Conservation (phyloP, 495 filamentous ascomycete species). For the Penicillium crystallinum region DNA sequence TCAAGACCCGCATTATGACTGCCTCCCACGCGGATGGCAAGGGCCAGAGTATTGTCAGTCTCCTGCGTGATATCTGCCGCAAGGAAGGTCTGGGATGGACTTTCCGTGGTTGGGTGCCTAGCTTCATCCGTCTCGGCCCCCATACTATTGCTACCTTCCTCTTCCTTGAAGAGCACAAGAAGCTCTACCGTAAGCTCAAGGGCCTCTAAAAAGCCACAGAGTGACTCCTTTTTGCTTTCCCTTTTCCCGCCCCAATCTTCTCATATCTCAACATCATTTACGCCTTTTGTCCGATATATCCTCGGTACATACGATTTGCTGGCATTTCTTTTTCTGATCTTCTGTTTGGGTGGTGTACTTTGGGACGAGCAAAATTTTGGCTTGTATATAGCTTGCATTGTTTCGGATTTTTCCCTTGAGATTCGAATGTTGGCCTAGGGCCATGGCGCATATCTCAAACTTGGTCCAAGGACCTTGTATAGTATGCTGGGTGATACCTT, state of each 20-base stretch:
- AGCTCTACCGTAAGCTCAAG: constrained; percentile 46
- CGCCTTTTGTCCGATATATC: constrained; percentile 42
- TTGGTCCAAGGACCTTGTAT: constrained; percentile 1
- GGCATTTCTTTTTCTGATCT: constrained; percentile 7
- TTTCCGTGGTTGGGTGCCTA: constrained; percentile 97
- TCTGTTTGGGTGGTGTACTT: constrained; percentile 16
- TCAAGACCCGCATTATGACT: constrained; percentile 95
- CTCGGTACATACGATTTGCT: constrained; percentile 14
- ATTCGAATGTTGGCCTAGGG: neutral
- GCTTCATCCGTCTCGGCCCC: constrained; percentile 84
- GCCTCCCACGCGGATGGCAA: constrained; percentile 48
- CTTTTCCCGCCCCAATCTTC: constrained; percentile 5
- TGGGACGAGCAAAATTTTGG: constrained; percentile 16
- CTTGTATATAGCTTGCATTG: constrained; percentile 27
- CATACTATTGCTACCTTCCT: constrained; percentile 95
- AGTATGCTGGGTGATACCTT: constrained; percentile 11
- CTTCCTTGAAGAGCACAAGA: constrained; percentile 79
- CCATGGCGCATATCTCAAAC: neutral
- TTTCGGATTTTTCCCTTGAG: constrained; percentile 9
- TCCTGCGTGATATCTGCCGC: constrained; percentile 64
- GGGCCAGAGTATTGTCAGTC: constrained; percentile 51
- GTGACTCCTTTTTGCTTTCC: constrained; percentile 19
- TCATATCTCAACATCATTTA: constrained; percentile 40
- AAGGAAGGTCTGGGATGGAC: constrained; percentile 83
- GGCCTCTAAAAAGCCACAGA: constrained; percentile 24